Evolutionary conservation across 192 early-diverging fungal genomes (phyloP).

Genomic region (Entomortierella lignicola): DNA sequence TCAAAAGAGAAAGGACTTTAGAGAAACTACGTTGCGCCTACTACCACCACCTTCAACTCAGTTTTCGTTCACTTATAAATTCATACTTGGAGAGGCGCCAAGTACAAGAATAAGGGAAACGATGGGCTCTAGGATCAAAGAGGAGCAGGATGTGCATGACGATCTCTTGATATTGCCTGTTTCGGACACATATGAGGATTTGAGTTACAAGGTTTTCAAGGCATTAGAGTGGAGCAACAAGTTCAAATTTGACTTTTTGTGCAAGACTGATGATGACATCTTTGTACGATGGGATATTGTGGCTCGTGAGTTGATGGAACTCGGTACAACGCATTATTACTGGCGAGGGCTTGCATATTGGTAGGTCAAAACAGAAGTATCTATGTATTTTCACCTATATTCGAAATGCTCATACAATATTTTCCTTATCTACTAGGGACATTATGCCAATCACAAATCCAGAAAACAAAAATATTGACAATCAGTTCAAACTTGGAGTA

Average conservation of each 20-base stretch:
- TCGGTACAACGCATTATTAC: slow-evolving; percentile 62
- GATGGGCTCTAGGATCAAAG: slow-evolving; percentile 59
- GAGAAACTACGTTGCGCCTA: slow-evolving; percentile 61
- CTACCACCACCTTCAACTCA: slow-evolving; percentile 55
- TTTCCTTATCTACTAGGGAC: slow-evolving; percentile 52
- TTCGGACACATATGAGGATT: slow-evolving; percentile 63
- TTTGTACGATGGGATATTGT: slow-evolving; percentile 71
- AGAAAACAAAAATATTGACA: slow-evolving; percentile 63
- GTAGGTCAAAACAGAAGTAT: slow-evolving; percentile 21
- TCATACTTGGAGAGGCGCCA: slow-evolving; percentile 64
- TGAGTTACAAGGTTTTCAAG: slow-evolving; percentile 68
- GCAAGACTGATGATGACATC: slow-evolving; percentile 72
- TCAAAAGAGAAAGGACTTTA: slow-evolving; percentile 57
- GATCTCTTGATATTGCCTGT: slow-evolving; percentile 67
- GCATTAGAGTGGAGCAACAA: slow-evolving; percentile 65
- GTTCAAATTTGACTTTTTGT: slow-evolving; percentile 64
- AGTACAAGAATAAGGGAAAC: slow-evolving; percentile 45
- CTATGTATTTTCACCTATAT: neutral
- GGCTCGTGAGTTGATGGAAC: slow-evolving; percentile 53
- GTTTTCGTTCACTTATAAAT: slow-evolving; percentile 61
- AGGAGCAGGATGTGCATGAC: slow-evolving; percentile 57
- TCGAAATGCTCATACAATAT: neutral
- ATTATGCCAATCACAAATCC: slow-evolving; percentile 66
- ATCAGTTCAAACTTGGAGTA: slow-evolving; percentile 61
- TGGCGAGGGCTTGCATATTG: slow-evolving; percentile 70